phyloP scores from a whole-genome alignment of 345 rosid genomes.

The Ailanthus altissimus region DNA sequence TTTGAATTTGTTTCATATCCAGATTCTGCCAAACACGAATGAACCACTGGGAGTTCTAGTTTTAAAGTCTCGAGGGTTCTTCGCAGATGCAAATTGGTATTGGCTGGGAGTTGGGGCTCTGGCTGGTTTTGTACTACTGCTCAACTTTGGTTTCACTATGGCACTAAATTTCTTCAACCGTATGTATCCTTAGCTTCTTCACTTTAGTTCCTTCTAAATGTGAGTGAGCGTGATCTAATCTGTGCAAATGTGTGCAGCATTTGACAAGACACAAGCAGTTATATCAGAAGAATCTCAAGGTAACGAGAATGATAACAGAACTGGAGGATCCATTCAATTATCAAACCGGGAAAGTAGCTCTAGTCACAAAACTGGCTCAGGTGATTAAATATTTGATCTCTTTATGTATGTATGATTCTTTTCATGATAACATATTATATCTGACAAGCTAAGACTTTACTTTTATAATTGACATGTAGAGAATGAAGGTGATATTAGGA shows the following conservation, averaged over 20 bases:
- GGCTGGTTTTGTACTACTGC: conserved; percentile 47
- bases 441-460: no score
- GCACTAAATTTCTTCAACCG: conserved; percentile 60
- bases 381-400: conserved; percentile 1
- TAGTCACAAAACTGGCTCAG: conserved; percentile 18
- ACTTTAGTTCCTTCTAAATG: conserved; percentile 8
- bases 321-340: conserved; percentile 28
- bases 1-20: background rate
- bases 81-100: conserved; percentile 52
- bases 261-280: conserved; percentile 48
- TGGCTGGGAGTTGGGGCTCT: conserved; percentile 66
- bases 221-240: conserved; percentile 1
- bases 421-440: no score
- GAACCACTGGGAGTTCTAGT: conserved; percentile 45
- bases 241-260: conserved; percentile 40
- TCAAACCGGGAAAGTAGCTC: no score
- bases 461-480: background rate
- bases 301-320: conserved; percentile 18
- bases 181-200: conserved; percentile 31
- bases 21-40: conserved; percentile 12
- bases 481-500: background rate
- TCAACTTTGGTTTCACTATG: conserved; percentile 47
- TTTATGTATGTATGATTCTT: background rate
- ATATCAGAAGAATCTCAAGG: conserved; percentile 38
- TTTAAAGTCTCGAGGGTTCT: conserved; percentile 47